Evolutionary conservation across 1,139 yeast species (phyloP).

Genomic region (Magnusiomyces ingens): DNA sequence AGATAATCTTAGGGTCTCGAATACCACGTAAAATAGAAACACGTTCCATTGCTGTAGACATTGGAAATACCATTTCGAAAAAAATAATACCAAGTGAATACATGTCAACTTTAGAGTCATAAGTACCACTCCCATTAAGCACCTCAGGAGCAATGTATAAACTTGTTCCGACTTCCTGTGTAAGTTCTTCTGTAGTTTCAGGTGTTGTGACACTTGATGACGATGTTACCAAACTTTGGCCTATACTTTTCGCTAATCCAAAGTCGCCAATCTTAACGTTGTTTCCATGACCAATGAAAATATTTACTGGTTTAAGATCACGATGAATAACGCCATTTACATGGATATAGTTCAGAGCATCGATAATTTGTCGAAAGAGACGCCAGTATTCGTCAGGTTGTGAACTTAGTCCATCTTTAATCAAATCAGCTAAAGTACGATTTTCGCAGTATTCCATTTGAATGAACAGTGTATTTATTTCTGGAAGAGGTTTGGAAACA

Average conservation of each 20-base stretch:
- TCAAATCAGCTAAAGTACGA: slow-evolving; percentile 76
- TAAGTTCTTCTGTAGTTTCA: slow-evolving; percentile 58
- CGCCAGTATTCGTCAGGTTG: slow-evolving; percentile 85
- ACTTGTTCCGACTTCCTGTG: slow-evolving; percentile 90
- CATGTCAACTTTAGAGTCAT: slow-evolving; percentile 91
- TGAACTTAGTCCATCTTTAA: slow-evolving; percentile 68
- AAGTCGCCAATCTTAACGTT: slow-evolving; percentile 95
- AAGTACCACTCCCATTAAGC: slow-evolving; percentile 34
- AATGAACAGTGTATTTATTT: slow-evolving; percentile 57
- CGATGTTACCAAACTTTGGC: slow-evolving; percentile 47
- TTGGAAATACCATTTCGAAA: slow-evolving; percentile 85
- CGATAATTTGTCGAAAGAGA: slow-evolving; percentile 76
- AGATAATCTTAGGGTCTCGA: slow-evolving; percentile 50
- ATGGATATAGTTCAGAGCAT: slow-evolving; percentile 88
- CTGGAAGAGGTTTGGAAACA: background rate
- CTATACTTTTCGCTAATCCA: slow-evolving; percentile 70
- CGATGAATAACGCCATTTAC: slow-evolving; percentile 92
- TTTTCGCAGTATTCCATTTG: slow-evolving; percentile 99
- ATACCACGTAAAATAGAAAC: slow-evolving; percentile 60
- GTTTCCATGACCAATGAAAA: slow-evolving; percentile 84
- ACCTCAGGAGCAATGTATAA: slow-evolving; percentile 91
- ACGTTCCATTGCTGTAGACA: slow-evolving; percentile 89
- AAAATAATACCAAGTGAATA: slow-evolving; percentile 90
- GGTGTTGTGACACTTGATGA: slow-evolving; percentile 18
- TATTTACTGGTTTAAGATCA: slow-evolving; percentile 91